Base-by-base conservation (phyloP, 2,329 filamentous ascomycete genomes). In the Pestalotiopsis fici region DNA sequence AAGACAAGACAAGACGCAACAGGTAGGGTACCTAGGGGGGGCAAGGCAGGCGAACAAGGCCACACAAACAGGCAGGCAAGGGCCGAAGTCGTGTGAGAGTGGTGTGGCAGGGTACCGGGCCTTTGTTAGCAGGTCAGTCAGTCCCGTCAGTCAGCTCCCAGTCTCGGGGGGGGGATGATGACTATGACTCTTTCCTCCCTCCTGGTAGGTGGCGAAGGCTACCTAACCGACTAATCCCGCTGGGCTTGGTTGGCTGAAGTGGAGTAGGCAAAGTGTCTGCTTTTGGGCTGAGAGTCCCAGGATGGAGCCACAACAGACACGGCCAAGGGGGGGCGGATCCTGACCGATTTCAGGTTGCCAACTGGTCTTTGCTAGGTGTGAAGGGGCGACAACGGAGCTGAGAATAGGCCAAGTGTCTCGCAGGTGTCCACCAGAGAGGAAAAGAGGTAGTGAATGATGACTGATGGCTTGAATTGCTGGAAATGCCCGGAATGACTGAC, bases 181-280 rank as follows among this genome's bases (percentile, higher is more conserved):
- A 70, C 69, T 75, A 78, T 78, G 76, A 78, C 76, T 78, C 76
- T 77, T 70, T 69, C 70, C 73, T 74, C 11, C 11, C 31, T 35
- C 31, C 31, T 35, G 6, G 31, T 35, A 74, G 74, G 76, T 78
- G 76, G 76, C 76, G 75, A 78, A 76, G 76, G 47, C 55, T 60
- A 65, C 50, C 64, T 66, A 70, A 74, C 72, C 73, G 73, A 73
- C 71, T 69, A 74, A 72, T 71, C 73, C 71, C 71, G 74, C 69
- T 71, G 64, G 57, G 64, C 56, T 39, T 50, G 43, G 37, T 57
- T 50, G 43, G 55, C 57, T 60, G 27, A 37, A 27, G 27, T 60
- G 55, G 55, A 57, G 55, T 23, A 21, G 31, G n/a, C n/a, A 15
- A 21, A 50, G 18, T n/a, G 43, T 50, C 43, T 50, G 61, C 18